Base-by-base conservation (phyloP, 495 filamentous ascomycete species). In the Staphylotrichum tortipilum region DNA sequence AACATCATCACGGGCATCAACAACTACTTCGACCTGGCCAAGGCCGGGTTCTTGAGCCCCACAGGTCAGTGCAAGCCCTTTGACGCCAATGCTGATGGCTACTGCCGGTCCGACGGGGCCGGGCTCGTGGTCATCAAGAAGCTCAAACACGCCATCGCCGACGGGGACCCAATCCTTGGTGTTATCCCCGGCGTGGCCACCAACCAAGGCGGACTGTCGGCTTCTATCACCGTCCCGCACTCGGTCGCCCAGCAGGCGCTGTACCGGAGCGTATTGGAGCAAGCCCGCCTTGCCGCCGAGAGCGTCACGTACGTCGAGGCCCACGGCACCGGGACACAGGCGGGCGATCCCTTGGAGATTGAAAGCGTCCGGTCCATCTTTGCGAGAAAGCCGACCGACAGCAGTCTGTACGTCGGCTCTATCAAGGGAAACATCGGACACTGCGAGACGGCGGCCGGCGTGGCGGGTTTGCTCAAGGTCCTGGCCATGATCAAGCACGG, bases 341-440 rank as follows among this genome's bases (percentile, higher is more conserved):
- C 52, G 22, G 68, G 65, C 2, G 68, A 70, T 50, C 59, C 64
- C 0, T 51, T 66, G n/a, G 69, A 71, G 41, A 47, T 61, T 0
- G 26, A 45, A 4, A 67, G 64, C 17, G 36, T 70, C 3, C 17
- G 63, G 50, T 52, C 54, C 1, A 69, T 67, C 1, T 50, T 78
- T 7, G 50, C 62, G 3, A 28, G 49, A 0, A 18, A 48, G 56
- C 5, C 47, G 48, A 35, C 44, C 17, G 60, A 52, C 17, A 55
- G 44, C 21, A 65, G 56, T 4, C 54, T 78, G 9, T 67, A 68
- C 41, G 59, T 83, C 26, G 78, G 78, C 14, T 77, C 77, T 0
- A 61, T 79, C 1, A 81, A 83, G 53, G 71, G 69, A 0, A 77
- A 77, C 44, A 71, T 80, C n/a, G 77, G 79, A 3, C 79, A 82